Percentiles rank a stretch among this genome's conserved stretches.
Conservation (phyloP, 2,329 filamentous ascomycete species). For the Madurella mycetomatis region DNA sequence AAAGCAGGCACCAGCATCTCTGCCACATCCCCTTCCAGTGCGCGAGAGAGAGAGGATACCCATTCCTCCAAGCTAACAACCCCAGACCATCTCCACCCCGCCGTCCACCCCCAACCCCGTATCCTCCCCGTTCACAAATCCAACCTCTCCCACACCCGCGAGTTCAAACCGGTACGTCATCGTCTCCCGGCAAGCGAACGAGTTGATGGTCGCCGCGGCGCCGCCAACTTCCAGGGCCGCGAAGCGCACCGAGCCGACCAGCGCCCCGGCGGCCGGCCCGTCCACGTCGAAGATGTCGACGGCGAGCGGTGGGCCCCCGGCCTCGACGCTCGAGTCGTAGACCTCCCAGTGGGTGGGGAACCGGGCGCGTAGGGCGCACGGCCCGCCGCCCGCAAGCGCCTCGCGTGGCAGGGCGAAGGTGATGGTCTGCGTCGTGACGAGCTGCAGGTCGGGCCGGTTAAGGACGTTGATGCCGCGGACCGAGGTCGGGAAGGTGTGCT, state of each 20-base stretch:
- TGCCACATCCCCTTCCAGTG: no score
- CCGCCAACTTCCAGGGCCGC: constrained; percentile 3
- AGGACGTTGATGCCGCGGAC: constrained; percentile 1
- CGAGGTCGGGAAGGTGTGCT: constrained; percentile 8
- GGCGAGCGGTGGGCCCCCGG: constrained; percentile 11
- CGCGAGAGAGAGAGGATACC: background rate
- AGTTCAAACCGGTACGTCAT: constrained; percentile 26
- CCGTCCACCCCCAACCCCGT: background rate
- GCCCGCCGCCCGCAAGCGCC: constrained; percentile 12
- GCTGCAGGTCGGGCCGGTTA: constrained; percentile 3
- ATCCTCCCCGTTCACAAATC: constrained; percentile 12
- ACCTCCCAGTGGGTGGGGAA: constrained; percentile 29
- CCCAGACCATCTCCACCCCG: constrained; percentile 3
- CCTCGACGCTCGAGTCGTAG: constrained; percentile 18
- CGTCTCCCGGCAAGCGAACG: constrained; percentile 25
- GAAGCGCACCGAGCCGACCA: constrained; percentile 26
- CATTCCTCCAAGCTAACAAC: background rate
- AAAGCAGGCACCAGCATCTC: no score
- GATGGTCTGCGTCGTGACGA: constrained; percentile 9
- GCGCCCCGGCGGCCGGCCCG: constrained; percentile 23
- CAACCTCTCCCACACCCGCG: constrained; percentile 10
- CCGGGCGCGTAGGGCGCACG: constrained; percentile 28
- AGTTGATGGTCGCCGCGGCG: constrained; percentile 22
- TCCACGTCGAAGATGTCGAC: constrained; percentile 21
- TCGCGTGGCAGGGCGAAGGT: constrained; percentile 20